A percentile compares a stretch with the other conserved stretches of the same genome.
phyloP scores from a whole-genome alignment of 2,329 filamentous ascomycete species.

The Tympanopsis confertula region DNA sequence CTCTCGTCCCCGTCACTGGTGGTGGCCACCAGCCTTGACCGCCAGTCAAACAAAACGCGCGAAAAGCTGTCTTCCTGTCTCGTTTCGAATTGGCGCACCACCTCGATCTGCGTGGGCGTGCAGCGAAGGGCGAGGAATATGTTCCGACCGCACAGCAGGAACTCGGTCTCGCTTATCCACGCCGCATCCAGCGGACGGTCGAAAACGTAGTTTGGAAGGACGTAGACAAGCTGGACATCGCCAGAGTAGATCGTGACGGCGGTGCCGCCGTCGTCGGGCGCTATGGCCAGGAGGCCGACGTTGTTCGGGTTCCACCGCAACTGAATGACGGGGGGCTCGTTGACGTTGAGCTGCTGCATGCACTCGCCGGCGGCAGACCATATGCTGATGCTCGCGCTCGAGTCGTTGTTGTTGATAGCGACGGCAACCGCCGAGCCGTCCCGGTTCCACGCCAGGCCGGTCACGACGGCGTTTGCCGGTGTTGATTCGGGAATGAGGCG shows the following conservation, averaged over 20 bases:
- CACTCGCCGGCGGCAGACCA: slow-evolving; percentile 40
- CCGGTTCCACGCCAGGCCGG: slow-evolving; percentile 48
- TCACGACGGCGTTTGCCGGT: slow-evolving; percentile 38
- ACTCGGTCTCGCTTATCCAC: slow-evolving; percentile 47
- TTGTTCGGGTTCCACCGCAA: slow-evolving; percentile 48
- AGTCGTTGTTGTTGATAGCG: slow-evolving; percentile 41
- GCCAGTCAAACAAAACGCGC: slow-evolving; percentile 43
- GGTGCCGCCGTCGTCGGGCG: slow-evolving; percentile 39
- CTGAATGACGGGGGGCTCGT: slow-evolving; percentile 50
- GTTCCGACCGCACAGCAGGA: slow-evolving; percentile 46
- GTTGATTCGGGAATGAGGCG: slow-evolving; percentile 40
- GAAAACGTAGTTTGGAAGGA: slow-evolving; percentile 36
- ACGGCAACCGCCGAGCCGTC: slow-evolving; percentile 44
- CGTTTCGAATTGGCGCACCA: slow-evolving; percentile 36
- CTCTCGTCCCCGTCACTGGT: slow-evolving; percentile 47
- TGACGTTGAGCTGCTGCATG: slow-evolving; percentile 39
- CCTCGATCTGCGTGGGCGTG: slow-evolving; percentile 30
- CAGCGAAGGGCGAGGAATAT: slow-evolving; percentile 35
- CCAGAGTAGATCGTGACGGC: slow-evolving; percentile 42
- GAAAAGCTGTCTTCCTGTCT: slow-evolving; percentile 39
- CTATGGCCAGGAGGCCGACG: slow-evolving; percentile 42
- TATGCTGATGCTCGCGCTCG: slow-evolving; percentile 36
- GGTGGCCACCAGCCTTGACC: slow-evolving; percentile 41
- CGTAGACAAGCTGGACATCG: slow-evolving; percentile 29
- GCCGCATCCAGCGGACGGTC: slow-evolving; percentile 39